phyloP scores from a whole-genome alignment of 805 yeast genomes.

The Candida oleophila region DNA sequence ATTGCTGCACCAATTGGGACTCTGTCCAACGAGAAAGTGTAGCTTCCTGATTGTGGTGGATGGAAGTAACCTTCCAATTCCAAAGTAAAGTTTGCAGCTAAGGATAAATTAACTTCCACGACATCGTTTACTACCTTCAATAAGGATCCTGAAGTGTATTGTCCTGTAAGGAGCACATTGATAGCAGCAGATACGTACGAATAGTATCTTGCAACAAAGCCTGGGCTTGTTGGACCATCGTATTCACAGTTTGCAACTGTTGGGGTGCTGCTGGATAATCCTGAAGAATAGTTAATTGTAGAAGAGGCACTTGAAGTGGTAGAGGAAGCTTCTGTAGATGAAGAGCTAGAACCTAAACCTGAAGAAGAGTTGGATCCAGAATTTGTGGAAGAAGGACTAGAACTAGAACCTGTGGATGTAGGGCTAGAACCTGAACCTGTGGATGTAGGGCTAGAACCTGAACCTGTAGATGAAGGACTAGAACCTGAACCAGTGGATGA shows the following conservation, averaged over 20 bases:
- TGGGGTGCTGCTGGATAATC: not conserved
- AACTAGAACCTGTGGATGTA: constrained; percentile 17
- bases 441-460: no score
- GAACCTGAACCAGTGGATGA: not conserved
- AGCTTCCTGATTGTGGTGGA: not conserved
- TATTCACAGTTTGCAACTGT: not conserved
- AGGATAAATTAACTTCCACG: not conserved
- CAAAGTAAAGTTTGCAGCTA: not conserved
- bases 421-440: constrained; percentile 13
- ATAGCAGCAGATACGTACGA: not conserved
- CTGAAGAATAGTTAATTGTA: constrained; percentile 1
- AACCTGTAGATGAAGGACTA: not conserved
- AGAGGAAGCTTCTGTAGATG: constrained; percentile 1
- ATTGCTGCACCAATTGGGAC: not conserved
- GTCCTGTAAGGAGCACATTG: not conserved
- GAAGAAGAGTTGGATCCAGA: constrained; percentile 11
- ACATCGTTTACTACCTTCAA: not conserved
- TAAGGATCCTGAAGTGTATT: not conserved
- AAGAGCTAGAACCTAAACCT: constrained; percentile 2
- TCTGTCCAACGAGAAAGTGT: not conserved
- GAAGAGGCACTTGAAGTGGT: not conserved
- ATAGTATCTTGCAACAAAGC: not conserved
- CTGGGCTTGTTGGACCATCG: not conserved
- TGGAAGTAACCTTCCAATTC: constrained; percentile 1
- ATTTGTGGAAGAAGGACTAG: constrained; percentile 7